Percentiles rank a stretch among this genome's conserved stretches.
phyloP scores from a whole-genome alignment of 176 grass and related monocot genomes.

The Juncus effusus region DNA sequence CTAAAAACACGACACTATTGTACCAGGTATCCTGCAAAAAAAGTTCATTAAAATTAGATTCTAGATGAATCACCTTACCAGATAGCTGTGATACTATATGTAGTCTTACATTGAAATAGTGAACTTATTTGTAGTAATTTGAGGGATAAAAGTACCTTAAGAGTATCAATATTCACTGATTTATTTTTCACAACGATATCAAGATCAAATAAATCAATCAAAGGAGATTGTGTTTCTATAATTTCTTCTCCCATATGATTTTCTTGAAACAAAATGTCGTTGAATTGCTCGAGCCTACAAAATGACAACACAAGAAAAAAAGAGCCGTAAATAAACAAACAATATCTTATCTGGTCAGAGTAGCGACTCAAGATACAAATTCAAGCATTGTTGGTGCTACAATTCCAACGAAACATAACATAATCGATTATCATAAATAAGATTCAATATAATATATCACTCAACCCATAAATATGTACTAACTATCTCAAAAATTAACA shows the following conservation, averaged over 20 bases:
- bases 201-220: conserved; percentile 53
- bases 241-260: conserved; percentile 53
- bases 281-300: conserved; percentile 90
- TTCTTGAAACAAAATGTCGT: conserved; percentile 89
- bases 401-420: too few species aligned
- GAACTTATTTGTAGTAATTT: background rate
- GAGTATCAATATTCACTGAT: conserved; percentile 45
- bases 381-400: too few species aligned
- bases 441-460: too few species aligned
- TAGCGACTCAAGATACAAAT: too few species aligned
- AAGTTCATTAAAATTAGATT: background rate
- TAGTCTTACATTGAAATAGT: conserved; percentile 5
- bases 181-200: conserved; percentile 39
- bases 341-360: background rate
- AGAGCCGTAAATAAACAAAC: background rate
- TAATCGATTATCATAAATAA: too few species aligned
- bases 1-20: conserved; percentile 74
- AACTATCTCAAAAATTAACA: conserved; percentile 12
- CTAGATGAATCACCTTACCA: too few species aligned
- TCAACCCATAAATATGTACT: too few species aligned
- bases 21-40: conserved; percentile 71
- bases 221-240: conserved; percentile 35
- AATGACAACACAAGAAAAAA: conserved; percentile 23
- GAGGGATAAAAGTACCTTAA: conserved; percentile 54
- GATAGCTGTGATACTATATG: too few species aligned